Evolutionary conservation across 2,329 filamentous ascomycete genomes (phyloP).

Genomic region (Colletotrichum sidae): DNA sequence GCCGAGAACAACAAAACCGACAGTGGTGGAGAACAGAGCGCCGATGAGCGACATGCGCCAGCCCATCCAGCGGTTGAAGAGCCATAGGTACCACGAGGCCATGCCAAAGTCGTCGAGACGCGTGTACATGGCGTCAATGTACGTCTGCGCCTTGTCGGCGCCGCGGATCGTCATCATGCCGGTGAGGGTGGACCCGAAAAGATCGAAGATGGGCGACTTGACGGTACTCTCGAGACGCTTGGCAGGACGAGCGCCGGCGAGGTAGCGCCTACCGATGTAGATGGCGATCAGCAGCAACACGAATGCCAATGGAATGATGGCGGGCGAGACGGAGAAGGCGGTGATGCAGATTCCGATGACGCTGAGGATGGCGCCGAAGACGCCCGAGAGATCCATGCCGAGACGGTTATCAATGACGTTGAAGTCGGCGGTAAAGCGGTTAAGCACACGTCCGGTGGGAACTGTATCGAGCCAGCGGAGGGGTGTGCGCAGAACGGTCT

Average conservation of each 20-base stretch:
- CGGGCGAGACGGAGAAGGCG: constrained; percentile 74
- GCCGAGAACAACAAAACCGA: constrained; percentile 73
- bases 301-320: constrained; percentile 72
- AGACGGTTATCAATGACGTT: constrained; percentile 77
- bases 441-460: constrained; percentile 80
- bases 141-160: constrained; percentile 75
- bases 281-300: constrained; percentile 68
- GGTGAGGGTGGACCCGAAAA: constrained; percentile 78
- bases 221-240: constrained; percentile 82
- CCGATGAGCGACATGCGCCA: constrained; percentile 79
- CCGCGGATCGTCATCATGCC: constrained; percentile 82
- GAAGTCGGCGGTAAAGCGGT: constrained; percentile 84
- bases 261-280: constrained; percentile 70
- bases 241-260: constrained; percentile 78
- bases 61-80: constrained; percentile 82
- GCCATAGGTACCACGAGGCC: constrained; percentile 75
- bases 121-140: constrained; percentile 76
- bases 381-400: constrained; percentile 71
- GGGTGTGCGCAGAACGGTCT: constrained; percentile 76
- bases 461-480: constrained; percentile 86
- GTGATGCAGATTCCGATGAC: constrained; percentile 76
- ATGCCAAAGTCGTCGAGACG: constrained; percentile 76
- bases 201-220: constrained; percentile 84
- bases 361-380: constrained; percentile 69
- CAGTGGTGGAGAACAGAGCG: constrained; percentile 73